Evolutionary conservation across 2,329 filamentous ascomycete genomes (phyloP), one percentile per base, ranked within the genome.

Genomic region (Phaeosphaeria sp.): DNA sequence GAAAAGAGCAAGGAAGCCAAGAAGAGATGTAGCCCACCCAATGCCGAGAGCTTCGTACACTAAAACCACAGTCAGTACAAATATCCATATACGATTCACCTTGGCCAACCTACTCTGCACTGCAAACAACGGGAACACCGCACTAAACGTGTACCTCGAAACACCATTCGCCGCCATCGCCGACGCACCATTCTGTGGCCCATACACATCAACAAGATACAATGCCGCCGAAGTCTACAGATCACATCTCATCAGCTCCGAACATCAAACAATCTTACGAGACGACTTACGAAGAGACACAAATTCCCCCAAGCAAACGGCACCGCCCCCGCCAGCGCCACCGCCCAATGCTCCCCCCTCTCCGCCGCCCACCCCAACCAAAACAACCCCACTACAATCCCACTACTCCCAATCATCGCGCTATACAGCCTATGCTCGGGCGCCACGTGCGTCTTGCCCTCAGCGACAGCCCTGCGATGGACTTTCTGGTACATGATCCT

Each of bases 221-320:
- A 76, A 56, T 2, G 63, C 66, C 6, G 68, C 63, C 2, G 71
- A 71, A 6, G 65, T 68, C 70, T 72, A 47, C 1, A 24, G 3
- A 6, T 2, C 24, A 2, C 30, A 20, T 55, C 11, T 13, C 15
- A 13, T 36, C 36, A 53, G 45, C 17, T 2, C 11, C 2, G 6
- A 20, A 1, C 5, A 20, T 3, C 1, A 18, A 33, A 48, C 1
- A 13, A 36, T 7, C 30, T 51, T 40, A 30, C 24, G 25, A 33
- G 24, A 15, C 20, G 42, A 73, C 74, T 80, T 79, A 87, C 80
- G 63, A 89, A 89, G 2, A 89, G 77, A 57, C 81, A 85, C 0
- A 88, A 72, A 63, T 87, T 88, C 1, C 86, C 86, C 80, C 83
- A 87, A 0, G 84, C 84, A 65, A 89, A 88, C 0, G 83, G 78